Evolutionary conservation across 768 basidiomycete genomes (phyloP).

Genomic region (Coprinopsis sp.): DNA sequence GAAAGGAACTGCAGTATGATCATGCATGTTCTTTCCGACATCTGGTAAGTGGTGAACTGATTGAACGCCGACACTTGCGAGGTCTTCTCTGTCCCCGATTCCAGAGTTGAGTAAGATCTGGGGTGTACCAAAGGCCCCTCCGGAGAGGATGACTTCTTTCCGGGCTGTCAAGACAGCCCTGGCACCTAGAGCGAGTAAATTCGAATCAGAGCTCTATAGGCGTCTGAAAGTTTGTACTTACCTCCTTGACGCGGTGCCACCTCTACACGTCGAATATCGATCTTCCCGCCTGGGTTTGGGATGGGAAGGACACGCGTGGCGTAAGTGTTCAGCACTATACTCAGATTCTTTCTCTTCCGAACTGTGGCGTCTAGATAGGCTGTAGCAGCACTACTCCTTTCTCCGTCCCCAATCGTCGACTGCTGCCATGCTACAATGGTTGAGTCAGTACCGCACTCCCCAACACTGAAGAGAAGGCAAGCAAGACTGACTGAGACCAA

Average conservation of each 20-base stretch:
- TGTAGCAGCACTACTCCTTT: constrained; percentile 27
- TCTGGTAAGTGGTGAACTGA: constrained; percentile 22
- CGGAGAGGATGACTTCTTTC: constrained; percentile 14
- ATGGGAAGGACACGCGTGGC: constrained; percentile 22
- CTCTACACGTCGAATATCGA: neutral
- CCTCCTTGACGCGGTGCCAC: neutral
- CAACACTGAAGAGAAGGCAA: neutral
- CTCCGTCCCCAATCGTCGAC: constrained; percentile 21
- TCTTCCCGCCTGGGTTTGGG: neutral
- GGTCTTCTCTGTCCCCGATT: constrained; percentile 12
- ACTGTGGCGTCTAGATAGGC: constrained; percentile 24
- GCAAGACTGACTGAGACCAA: constrained; percentile 26
- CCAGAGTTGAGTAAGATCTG: constrained; percentile 15
- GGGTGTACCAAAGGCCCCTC: constrained; percentile 12
- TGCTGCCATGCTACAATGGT: constrained; percentile 17
- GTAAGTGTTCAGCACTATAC: constrained; percentile 26
- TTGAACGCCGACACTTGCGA: constrained; percentile 17
- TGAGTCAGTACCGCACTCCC: neutral
- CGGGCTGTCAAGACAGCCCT: constrained; percentile 2
- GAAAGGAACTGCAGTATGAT: neutral
- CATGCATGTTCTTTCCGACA: constrained; percentile 26
- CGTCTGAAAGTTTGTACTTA: neutral
- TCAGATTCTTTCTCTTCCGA: constrained; percentile 23
- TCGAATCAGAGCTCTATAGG: neutral
- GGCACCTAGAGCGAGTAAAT: neutral